These are phyloP conservation scores for Hericium erinaceus DNA, from an alignment of 768 basidiomycete genomes.

Conservation along the genomic window DNA sequence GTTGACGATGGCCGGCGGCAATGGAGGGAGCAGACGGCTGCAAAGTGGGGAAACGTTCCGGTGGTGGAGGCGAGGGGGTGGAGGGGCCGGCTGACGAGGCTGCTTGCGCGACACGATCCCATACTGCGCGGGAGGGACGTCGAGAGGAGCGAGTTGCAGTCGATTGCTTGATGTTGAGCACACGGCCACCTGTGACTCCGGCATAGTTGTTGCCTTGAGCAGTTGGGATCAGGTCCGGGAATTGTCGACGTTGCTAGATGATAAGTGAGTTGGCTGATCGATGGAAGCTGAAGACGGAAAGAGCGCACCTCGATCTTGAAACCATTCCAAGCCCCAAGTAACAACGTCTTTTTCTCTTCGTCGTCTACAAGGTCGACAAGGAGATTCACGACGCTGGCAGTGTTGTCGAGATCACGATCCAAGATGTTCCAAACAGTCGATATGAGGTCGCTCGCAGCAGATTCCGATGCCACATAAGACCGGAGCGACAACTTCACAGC, in stretches of 20 bases:
- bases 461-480: conserved; percentile 69
- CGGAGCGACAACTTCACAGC: conserved; percentile 70
- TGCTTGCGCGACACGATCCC: conserved; percentile 82
- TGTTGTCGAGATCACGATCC: conserved; percentile 58
- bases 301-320: conserved; percentile 69
- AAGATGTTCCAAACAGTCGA: conserved; percentile 81
- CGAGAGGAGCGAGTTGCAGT: conserved; percentile 50
- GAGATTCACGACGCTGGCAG: conserved; percentile 62
- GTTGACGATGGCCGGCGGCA: conserved; percentile 25
- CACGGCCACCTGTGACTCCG: conserved; percentile 71
- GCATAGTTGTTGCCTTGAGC: conserved; percentile 60
- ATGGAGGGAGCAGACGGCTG: conserved; percentile 8
- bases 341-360: conserved; percentile 70
- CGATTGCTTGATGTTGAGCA: conserved; percentile 75
- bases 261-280: not conserved
- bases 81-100: conserved; percentile 37
- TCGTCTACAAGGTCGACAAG: conserved; percentile 76
- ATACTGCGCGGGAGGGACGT: conserved; percentile 58
- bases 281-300: not conserved
- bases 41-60: conserved; percentile 24
- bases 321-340: conserved; percentile 72
- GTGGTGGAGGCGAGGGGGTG: conserved; percentile 18
- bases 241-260: conserved; percentile 69
- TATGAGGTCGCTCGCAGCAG: conserved; percentile 75
- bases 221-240: conserved; percentile 65